Percentiles rank a stretch among this genome's conserved stretches.
phyloP scores from a whole-genome alignment of 495 filamentous ascomycete genomes.

The Thozetella sp. region DNA sequence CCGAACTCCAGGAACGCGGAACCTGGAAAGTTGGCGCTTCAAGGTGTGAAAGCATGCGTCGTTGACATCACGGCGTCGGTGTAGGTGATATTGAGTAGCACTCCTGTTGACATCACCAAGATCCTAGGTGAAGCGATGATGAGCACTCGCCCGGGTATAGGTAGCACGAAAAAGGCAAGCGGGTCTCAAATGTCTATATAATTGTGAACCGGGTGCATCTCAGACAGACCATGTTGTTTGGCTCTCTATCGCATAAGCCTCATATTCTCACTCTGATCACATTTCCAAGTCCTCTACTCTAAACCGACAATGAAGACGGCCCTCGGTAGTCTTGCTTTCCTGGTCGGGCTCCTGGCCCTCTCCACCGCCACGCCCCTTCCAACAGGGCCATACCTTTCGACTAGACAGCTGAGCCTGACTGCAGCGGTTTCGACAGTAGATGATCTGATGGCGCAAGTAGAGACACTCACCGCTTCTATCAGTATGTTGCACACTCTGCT shows the following conservation, averaged over 20 bases:
- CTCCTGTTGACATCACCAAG: neutral
- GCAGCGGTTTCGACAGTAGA: neutral
- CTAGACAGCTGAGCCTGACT: neutral
- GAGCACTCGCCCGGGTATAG: neutral
- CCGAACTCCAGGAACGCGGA: neutral
- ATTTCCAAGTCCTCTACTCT: too few species aligned
- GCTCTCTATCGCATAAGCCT: too few species aligned
- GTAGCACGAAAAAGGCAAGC: too few species aligned
- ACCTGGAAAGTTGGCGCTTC: neutral
- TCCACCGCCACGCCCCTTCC: too few species aligned
- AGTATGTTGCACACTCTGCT: neutral
- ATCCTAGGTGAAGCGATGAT: too few species aligned
- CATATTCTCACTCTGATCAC: too few species aligned
- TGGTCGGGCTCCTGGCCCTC: too few species aligned
- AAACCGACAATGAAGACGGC: too few species aligned
- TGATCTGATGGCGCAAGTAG: neutral
- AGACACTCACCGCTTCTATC: conserved; percentile 1
- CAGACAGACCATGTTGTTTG: too few species aligned
- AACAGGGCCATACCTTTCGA: neutral
- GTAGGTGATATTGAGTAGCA: neutral
- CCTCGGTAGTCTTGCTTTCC: too few species aligned
- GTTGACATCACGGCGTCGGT: neutral
- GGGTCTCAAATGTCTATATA: too few species aligned
- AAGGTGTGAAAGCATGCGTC: neutral
- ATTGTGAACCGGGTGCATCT: too few species aligned